These are phyloP conservation scores for Xylaria nigripes DNA, from an alignment of 495 filamentous ascomycete species.

Conservation along the genomic window DNA sequence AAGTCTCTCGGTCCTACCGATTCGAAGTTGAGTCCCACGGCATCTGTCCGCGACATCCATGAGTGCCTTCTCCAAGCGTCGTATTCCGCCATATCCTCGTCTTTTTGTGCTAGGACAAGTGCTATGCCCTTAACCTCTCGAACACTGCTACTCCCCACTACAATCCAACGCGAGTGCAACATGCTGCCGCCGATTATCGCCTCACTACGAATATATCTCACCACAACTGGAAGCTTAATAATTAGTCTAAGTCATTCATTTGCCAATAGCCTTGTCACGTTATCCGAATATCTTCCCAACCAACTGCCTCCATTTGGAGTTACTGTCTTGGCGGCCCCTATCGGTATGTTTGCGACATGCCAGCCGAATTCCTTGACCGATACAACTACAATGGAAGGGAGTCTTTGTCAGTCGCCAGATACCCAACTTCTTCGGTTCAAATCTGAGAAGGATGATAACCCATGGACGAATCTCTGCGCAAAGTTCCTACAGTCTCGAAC, in stretches of 20 bases:
- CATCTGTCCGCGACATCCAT: conserved; percentile 28
- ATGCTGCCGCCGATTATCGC: conserved; percentile 28
- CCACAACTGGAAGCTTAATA: conserved; percentile 39
- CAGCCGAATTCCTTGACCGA: conserved; percentile 20
- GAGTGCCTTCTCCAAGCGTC: conserved; percentile 39
- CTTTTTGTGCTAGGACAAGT: conserved; percentile 32
- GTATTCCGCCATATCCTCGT: conserved; percentile 36
- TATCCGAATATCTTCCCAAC: conserved; percentile 30
- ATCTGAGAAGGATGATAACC: conserved; percentile 31
- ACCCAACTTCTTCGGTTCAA: conserved; percentile 33
- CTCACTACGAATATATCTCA: conserved; percentile 40
- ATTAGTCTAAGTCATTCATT: conserved; percentile 35
- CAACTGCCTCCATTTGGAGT: conserved; percentile 28
- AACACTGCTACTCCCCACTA: conserved; percentile 30
- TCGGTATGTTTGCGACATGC: conserved; percentile 39
- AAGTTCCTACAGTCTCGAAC: conserved; percentile 36
- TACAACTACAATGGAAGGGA: conserved; percentile 16
- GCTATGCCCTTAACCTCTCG: conserved; percentile 38
- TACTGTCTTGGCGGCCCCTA: conserved; percentile 36
- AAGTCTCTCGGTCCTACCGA: conserved; percentile 18
- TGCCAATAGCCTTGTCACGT: conserved; percentile 30
- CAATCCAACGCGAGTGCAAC: conserved; percentile 18
- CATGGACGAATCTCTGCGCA: conserved; percentile 35
- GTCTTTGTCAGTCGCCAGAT: conserved; percentile 39
- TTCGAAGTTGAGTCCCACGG: conserved; percentile 21